These are phyloP conservation scores for Bombardia bombarda DNA, from an alignment of 495 filamentous ascomycete species.

Conservation along the genomic window DNA sequence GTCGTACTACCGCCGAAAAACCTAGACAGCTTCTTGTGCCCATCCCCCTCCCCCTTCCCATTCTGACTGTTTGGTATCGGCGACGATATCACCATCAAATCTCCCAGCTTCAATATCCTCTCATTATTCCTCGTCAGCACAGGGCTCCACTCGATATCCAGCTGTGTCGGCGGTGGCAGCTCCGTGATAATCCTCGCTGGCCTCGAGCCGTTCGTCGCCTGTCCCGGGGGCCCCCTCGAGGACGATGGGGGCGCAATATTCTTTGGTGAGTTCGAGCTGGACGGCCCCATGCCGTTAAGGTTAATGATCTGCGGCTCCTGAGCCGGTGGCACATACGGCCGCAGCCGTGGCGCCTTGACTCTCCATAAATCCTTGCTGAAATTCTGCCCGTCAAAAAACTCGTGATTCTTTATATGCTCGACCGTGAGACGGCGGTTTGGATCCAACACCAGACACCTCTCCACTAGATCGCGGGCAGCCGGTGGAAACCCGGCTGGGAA, in stretches of 20 bases:
- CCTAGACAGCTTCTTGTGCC: slow-evolving; percentile 75
- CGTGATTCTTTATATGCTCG: slow-evolving; percentile 94
- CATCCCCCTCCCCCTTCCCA: slow-evolving; percentile 45
- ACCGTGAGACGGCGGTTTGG: slow-evolving; percentile 81
- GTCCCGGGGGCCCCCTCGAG: slow-evolving; percentile 31
- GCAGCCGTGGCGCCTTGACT: slow-evolving; percentile 81
- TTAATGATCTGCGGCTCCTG: slow-evolving; percentile 71
- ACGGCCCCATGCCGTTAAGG: slow-evolving; percentile 52
- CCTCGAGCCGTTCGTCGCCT: slow-evolving; percentile 41
- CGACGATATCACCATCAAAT: slow-evolving; percentile 71
- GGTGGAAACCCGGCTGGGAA: slow-evolving; percentile 87
- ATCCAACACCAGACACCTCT: slow-evolving; percentile 85
- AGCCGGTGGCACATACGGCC: slow-evolving; percentile 73
- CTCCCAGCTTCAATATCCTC: slow-evolving; percentile 89
- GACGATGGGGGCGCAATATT: slow-evolving; percentile 44
- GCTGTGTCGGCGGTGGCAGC: slow-evolving; percentile 86
- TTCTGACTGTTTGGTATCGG: slow-evolving; percentile 64
- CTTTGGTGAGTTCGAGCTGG: slow-evolving; percentile 42
- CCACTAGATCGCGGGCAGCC: slow-evolving; percentile 84
- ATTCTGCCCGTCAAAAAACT: slow-evolving; percentile 86
- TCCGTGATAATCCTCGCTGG: slow-evolving; percentile 88
- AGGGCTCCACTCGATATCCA: slow-evolving; percentile 99
- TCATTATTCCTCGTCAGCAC: slow-evolving; percentile 87
- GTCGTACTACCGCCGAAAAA: slow-evolving; percentile 84
- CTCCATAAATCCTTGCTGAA: slow-evolving; percentile 88